Base-by-base conservation (phyloP, 225 moss, liverwort and hornwort species). In the Sphagnum tenellum region DNA sequence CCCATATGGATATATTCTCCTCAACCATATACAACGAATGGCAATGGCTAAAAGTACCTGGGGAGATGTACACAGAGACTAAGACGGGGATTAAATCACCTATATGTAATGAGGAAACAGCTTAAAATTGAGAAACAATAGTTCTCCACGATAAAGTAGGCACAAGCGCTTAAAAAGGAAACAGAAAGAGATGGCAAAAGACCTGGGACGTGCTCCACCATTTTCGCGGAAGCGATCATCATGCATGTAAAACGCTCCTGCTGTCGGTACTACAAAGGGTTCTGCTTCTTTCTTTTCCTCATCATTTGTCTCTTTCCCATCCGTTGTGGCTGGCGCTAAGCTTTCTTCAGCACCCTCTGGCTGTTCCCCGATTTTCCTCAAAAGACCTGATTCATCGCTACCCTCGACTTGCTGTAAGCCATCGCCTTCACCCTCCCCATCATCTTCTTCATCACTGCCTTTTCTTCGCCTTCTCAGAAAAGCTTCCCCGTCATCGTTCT, bases 191-290 rank as follows among this genome's bases (percentile, higher is more conserved):
- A 11, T 48, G 29, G 29, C 8, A 47, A 49, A 53, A 9, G 66
- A 98, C 98, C 98, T 98, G 59, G 98, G 89, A 67, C 98, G 87
- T 52, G 81, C 86, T 70, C 98, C 98, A 66, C 90, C 87, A 74
- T 78, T 83, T 45, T 89, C 98, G 48, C 98, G 90, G 66, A 93
- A 98, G 48, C 98, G 88, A 60, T 98, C 98, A 55, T 98, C 98
- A 67, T 98, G 98, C 98, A 98, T 98, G 59, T 98, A 98, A 66
- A 93, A 98, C 5, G 98, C 98, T 54, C 98, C 98, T 3, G 93
- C 92, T 4, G 98, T 98, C 48, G 98, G 98, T 66, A 98, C 98
- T 49, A 98, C 93, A 46, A 98, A 98, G 3, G 98, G 98, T 70
- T 98, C 98, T 1, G 86, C 89, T 58, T 89, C 98, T 69, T 98